These are phyloP conservation scores for Tuber calosporum DNA, from an alignment of 495 filamentous ascomycete species.

Conservation along the genomic window DNA sequence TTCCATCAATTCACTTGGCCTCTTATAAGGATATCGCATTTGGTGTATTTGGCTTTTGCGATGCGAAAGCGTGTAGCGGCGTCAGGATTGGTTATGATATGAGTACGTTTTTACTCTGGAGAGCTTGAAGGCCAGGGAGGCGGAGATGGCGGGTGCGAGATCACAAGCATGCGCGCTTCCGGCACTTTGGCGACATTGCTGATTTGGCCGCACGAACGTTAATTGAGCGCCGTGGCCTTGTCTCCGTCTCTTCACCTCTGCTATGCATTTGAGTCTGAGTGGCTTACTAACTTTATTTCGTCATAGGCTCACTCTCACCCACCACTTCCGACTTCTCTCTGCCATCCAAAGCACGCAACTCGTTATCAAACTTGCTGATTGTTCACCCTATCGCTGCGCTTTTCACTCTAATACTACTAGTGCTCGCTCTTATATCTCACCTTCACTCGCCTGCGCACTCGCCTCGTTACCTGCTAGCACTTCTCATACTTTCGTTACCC, in stretches of 20 bases:
- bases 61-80: constrained; percentile 55
- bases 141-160: not conserved
- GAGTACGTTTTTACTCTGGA: constrained; percentile 52
- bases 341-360: constrained; percentile 63
- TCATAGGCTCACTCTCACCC: constrained; percentile 44
- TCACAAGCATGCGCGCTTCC: constrained; percentile 7
- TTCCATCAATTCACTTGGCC: constrained; percentile 75
- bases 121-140: constrained; percentile 16
- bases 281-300: constrained; percentile 40
- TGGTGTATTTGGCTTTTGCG: constrained; percentile 90
- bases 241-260: not conserved
- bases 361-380: constrained; percentile 83
- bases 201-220: not conserved
- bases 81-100: constrained; percentile 79
- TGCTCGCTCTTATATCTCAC: constrained; percentile 72
- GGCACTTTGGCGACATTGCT: constrained; percentile 2
- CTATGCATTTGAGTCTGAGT: not conserved
- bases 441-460: constrained; percentile 90
- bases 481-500: constrained; percentile 78
- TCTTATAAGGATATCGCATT: constrained; percentile 69
- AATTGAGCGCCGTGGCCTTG: not conserved
- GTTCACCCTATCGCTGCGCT: constrained; percentile 87
- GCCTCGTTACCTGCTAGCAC: constrained; percentile 70
- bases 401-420: constrained; percentile 73
- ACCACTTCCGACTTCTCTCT: constrained; percentile 61